Conservation (phyloP, 306 rosid genomes). For the Ziziphus jujuba region DNA sequence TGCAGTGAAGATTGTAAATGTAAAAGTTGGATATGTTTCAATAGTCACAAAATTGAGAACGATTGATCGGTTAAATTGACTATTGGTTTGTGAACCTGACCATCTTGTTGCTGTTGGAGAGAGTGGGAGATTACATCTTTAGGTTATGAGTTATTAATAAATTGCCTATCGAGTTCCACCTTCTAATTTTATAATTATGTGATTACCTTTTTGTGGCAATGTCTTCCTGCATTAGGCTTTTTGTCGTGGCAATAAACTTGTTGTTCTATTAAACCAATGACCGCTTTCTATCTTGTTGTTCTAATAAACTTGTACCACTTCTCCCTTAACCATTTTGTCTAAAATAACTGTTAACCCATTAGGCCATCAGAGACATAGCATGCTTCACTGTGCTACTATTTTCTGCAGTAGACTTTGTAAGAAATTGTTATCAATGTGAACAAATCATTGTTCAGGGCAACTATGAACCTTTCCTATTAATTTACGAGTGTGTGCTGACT, state of each 20-base stretch:
- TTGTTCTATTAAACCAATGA: not conserved
- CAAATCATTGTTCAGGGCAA: not conserved
- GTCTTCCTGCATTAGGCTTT: not conserved
- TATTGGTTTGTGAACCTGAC: conserved; percentile 76
- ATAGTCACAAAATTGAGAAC: conserved; percentile 55
- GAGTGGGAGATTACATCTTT: conserved; percentile 80
- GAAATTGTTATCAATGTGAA: not conserved
- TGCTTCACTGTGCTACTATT: no score
- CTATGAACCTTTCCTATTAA: not conserved
- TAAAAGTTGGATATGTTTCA: conserved; percentile 70
- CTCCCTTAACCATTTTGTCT: not conserved
- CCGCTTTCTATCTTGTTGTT: no score
- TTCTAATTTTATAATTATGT: conserved; percentile 8
- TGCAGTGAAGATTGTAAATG: conserved; percentile 72
- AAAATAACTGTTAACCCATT: not conserved
- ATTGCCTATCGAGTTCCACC: conserved; percentile 18
- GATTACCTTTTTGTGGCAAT: conserved; percentile 10
- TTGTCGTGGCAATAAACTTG: conserved; percentile 8
- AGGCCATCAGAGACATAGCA: no score
- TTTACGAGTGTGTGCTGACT: not conserved
- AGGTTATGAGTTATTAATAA: conserved; percentile 56
- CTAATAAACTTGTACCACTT: no score
- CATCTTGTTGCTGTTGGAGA: conserved; percentile 75
- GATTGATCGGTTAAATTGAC: conserved; percentile 42
- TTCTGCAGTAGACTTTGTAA: no score